Base-by-base conservation (phyloP, 805 yeast genomes). In the Yarrowia sp. region DNA sequence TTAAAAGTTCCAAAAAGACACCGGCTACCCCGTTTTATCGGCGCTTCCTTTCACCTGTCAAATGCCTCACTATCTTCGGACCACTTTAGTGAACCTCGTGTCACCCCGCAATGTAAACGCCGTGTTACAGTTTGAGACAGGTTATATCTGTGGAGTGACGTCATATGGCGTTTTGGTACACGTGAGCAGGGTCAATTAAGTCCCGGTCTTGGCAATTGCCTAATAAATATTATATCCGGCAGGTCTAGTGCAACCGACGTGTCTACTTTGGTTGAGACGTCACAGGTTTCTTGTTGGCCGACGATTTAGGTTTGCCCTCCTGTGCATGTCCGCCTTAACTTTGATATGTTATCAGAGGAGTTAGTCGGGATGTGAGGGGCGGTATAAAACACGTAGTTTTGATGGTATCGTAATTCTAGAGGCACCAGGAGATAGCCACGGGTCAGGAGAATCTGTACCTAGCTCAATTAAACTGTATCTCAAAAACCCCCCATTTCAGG, bases 261-360 rank as follows among this genome's bases (percentile, higher is more conserved):
- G n/a, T 22, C 28, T 22, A 22, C 28, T 22, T 22, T 22, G 28
- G 28, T 22, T 22, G 28, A 22, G 28, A 22, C 28, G 28, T 22
- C 4, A 22, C 28, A 22, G 28, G 28, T 22, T 22, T 22, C 28
- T 22, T 22, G 28, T 22, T 22, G 28, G 28, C 28, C 28, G 28
- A 22, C 28, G 28, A 22, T 22, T 22, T 3, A 22, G 28, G 28
- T 22, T 22, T 22, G 3, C 4, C 28, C 28, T 22, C 28, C 28
- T 22, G 42, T 35, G 57, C 57, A 35, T 50, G 42, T 50, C 57
- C 42, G 57, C 57, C 57, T 36, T 18, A 50, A 50, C 57, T 50
- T 14, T 35, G 57, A 50, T 50, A 50, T 35, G 57, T 50, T 50
- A 50, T 50, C 57, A 50, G 39, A 48, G 39, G 18, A 28, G 15